Evolutionary conservation across 192 early-diverging fungal species (phyloP).

Genomic region (Haplosporangium gracile): DNA sequence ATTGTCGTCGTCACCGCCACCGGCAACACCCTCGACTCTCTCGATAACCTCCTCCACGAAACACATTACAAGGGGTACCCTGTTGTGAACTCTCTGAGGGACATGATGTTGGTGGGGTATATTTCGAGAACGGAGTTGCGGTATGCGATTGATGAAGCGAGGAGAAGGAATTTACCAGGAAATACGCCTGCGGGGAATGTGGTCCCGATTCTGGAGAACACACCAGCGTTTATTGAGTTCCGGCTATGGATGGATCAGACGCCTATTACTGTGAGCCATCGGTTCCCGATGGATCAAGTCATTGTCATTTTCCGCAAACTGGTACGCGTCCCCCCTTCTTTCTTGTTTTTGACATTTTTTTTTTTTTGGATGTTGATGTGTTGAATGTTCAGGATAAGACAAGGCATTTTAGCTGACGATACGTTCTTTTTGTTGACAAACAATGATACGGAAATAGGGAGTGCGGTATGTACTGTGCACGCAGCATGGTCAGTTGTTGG

Average conservation of each 20-base stretch:
- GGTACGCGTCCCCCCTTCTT: conserved; percentile 33
- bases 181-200: conserved; percentile 53
- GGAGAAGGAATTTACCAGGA: conserved; percentile 44
- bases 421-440: too few species aligned
- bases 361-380: not conserved
- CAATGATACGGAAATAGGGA: conserved; percentile 44
- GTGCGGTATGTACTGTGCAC: conserved; percentile 73
- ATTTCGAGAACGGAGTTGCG: conserved; percentile 73
- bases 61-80: conserved; percentile 82
- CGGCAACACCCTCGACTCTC: conserved; percentile 59
- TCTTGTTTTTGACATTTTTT: not conserved
- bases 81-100: conserved; percentile 68
- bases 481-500: conserved; percentile 69
- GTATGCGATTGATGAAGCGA: conserved; percentile 57
- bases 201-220: conserved; percentile 49
- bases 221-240: conserved; percentile 66
- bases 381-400: too few species aligned
- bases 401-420: too few species aligned
- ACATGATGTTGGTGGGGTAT: conserved; percentile 78
- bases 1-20: conserved; percentile 64
- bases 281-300: conserved; percentile 73
- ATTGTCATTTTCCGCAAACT: conserved; percentile 77
- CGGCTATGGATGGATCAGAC: conserved; percentile 78
- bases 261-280: conserved; percentile 73
- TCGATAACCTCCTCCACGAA: conserved; percentile 62